Conservation (phyloP, 345 rosid genomes). For the Citrus maxima region DNA sequence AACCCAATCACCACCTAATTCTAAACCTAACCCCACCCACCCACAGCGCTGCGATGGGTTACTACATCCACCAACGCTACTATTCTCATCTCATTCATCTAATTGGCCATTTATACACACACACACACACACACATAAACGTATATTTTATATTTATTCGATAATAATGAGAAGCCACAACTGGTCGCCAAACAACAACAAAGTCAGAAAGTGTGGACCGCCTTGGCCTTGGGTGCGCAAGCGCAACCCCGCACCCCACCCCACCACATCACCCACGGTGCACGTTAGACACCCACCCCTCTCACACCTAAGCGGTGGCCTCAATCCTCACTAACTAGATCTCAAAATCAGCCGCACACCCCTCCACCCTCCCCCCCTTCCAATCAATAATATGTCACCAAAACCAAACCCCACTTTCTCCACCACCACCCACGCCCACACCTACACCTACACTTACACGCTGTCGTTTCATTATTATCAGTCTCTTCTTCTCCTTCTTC, state of each 20-base stretch:
- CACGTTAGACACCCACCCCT: slow-evolving; percentile 34
- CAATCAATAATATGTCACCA: slow-evolving; percentile 46
- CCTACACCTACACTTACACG: background rate
- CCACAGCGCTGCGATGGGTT: background rate
- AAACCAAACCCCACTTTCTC: slow-evolving; percentile 39
- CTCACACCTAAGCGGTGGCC: slow-evolving; percentile 39
- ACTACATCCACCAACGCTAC: too few relatives aligned
- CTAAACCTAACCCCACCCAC: background rate
- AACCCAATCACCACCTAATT: slow-evolving; percentile 5
- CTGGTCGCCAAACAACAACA: background rate
- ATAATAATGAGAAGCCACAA: background rate
- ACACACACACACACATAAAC: too few relatives aligned
- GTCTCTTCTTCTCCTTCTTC: background rate
- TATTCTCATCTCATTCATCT: too few relatives aligned
- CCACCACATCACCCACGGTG: slow-evolving; percentile 36
- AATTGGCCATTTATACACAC: too few relatives aligned
- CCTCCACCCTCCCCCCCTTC: slow-evolving; percentile 25
- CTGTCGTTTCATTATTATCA: background rate
- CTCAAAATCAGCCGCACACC: slow-evolving; percentile 58
- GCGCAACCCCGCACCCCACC: slow-evolving; percentile 1
- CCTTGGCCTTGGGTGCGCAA: slow-evolving; percentile 1
- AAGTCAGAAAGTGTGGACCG: background rate
- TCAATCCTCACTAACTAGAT: slow-evolving; percentile 33
- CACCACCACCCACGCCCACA: slow-evolving; percentile 11
- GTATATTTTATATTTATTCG: background rate